These are phyloP conservation scores for Colletotrichum filicis DNA, from an alignment of 2,329 filamentous ascomycete species.

Conservation along the genomic window DNA sequence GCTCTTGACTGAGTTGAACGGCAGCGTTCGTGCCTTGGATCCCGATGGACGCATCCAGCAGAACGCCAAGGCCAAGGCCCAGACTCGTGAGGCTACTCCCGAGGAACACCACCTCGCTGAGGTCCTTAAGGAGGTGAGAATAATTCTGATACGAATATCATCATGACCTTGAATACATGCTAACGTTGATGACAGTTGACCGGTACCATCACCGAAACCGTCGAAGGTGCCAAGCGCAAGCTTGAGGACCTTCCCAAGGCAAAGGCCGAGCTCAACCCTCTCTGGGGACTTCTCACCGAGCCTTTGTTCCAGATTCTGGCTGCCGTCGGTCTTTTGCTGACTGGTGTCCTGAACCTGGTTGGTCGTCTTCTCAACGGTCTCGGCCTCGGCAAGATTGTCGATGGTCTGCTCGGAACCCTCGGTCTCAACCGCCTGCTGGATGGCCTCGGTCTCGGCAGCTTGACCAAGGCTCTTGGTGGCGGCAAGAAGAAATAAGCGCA, in stretches of 20 bases:
- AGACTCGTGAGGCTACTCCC: conserved; percentile 79
- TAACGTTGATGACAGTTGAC: conserved; percentile 67
- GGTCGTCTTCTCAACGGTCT: conserved; percentile 83
- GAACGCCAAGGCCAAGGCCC: conserved; percentile 84
- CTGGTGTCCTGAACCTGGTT: conserved; percentile 85
- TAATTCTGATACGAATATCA: background rate
- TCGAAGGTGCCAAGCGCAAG: conserved; percentile 89
- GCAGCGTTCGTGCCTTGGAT: conserved; percentile 86
- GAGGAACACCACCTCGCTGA: conserved; percentile 90
- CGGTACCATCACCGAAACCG: conserved; percentile 81
- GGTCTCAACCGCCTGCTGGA: conserved; percentile 81
- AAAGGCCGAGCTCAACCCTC: conserved; percentile 93
- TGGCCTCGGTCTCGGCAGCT: conserved; percentile 72
- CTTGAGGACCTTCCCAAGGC: conserved; percentile 92
- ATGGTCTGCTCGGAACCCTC: conserved; percentile 80
- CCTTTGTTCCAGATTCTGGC: conserved; percentile 93
- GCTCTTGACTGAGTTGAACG: conserved; percentile 88
- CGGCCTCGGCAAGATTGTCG: conserved; percentile 83
- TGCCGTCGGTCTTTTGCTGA: conserved; percentile 84
- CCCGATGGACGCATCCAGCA: conserved; percentile 87
- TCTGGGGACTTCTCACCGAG: conserved; percentile 85
- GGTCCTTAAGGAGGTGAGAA: conserved; percentile 76
- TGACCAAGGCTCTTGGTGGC: conserved; percentile 53
- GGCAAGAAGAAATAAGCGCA: conserved; percentile 46
- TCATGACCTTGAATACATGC: fast-evolving